These are phyloP conservation scores for Pugionium dolabratum DNA, from an alignment of 345 rosid species.

Conservation along the genomic window DNA sequence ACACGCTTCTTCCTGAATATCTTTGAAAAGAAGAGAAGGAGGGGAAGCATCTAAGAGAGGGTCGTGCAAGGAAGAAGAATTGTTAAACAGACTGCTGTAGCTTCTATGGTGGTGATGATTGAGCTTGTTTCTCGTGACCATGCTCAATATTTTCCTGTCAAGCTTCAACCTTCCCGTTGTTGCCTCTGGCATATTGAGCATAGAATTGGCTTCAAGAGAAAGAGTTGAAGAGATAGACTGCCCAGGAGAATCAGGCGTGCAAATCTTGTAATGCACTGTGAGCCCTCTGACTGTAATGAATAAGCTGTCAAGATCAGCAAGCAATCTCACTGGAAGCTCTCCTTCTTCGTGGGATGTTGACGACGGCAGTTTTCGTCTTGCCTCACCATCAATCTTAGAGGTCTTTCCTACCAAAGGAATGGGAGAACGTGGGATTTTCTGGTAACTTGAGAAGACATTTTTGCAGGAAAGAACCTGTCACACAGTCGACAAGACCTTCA, in stretches of 20 bases:
- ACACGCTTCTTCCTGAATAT: slow-evolving; percentile 51
- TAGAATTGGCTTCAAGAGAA: slow-evolving; percentile 48
- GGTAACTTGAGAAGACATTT: slow-evolving; percentile 75
- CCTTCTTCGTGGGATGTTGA: slow-evolving; percentile 54
- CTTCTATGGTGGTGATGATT: slow-evolving; percentile 67
- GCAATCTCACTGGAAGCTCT: slow-evolving; percentile 65
- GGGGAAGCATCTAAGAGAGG: slow-evolving; percentile 71
- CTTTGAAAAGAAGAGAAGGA: slow-evolving; percentile 56
- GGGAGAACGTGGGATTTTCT: slow-evolving; percentile 93
- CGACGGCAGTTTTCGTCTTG: slow-evolving; percentile 59
- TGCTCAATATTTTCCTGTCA: slow-evolving; percentile 56
- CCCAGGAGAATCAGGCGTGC: slow-evolving; percentile 47
- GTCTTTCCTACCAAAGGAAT: slow-evolving; percentile 69
- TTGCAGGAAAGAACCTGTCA: slow-evolving; percentile 84
- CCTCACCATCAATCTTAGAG: slow-evolving; percentile 67
- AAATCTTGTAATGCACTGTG: slow-evolving; percentile 77
- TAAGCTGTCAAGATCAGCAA: slow-evolving; percentile 82
- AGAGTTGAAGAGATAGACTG: slow-evolving; percentile 40
- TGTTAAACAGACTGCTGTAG: slow-evolving; percentile 69
- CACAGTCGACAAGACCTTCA: not conserved
- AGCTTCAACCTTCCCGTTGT: slow-evolving; percentile 62
- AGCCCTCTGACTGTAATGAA: slow-evolving; percentile 66
- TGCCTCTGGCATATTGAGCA: slow-evolving; percentile 47
- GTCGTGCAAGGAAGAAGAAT: slow-evolving; percentile 68
- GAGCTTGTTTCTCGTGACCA: slow-evolving; percentile 52